A percentile compares a stretch with the other conserved stretches of the same genome.
phyloP scores from a whole-genome alignment of 2,329 filamentous ascomycete genomes.

The Cladosporium austrohemisphaericum region DNA sequence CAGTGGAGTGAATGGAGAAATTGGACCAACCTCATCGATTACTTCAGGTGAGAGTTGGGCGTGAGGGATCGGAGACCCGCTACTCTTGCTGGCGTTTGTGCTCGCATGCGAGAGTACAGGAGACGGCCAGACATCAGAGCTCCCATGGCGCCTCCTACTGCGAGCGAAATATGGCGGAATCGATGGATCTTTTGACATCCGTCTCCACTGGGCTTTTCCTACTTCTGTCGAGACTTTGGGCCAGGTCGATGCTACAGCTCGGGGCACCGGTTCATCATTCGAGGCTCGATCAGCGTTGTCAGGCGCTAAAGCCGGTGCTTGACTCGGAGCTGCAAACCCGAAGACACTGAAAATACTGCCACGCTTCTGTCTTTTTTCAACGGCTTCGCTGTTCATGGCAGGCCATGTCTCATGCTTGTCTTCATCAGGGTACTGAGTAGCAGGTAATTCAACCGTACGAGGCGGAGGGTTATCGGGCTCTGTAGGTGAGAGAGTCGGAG shows the following conservation, averaged over 20 bases:
- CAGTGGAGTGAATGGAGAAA: constrained; percentile 9
- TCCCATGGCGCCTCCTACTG: neutral
- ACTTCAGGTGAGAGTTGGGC: neutral
- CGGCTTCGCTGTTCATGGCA: neutral
- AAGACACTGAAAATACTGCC: constrained; percentile 22
- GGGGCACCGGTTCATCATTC: neutral
- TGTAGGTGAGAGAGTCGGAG: constrained; percentile 6
- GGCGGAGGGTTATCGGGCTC: neutral
- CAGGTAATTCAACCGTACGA: neutral
- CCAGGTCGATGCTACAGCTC: neutral
- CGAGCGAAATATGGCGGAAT: constrained; percentile 1
- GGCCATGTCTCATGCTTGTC: neutral
- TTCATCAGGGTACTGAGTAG: neutral
- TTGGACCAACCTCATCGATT: neutral
- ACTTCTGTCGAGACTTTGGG: neutral
- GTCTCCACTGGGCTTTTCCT: neutral
- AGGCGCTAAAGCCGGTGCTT: neutral
- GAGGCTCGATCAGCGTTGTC: neutral
- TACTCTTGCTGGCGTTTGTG: neutral
- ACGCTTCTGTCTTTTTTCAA: constrained; percentile 17
- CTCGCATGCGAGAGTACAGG: neutral
- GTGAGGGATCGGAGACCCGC: neutral
- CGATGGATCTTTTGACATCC: neutral
- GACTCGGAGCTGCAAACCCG: constrained; percentile 13
- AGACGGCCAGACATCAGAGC: neutral